Evolutionary conservation across 495 filamentous ascomycete genomes (phyloP), one percentile per base, ranked within the genome.

Genomic region (Podospora appendiculata): DNA sequence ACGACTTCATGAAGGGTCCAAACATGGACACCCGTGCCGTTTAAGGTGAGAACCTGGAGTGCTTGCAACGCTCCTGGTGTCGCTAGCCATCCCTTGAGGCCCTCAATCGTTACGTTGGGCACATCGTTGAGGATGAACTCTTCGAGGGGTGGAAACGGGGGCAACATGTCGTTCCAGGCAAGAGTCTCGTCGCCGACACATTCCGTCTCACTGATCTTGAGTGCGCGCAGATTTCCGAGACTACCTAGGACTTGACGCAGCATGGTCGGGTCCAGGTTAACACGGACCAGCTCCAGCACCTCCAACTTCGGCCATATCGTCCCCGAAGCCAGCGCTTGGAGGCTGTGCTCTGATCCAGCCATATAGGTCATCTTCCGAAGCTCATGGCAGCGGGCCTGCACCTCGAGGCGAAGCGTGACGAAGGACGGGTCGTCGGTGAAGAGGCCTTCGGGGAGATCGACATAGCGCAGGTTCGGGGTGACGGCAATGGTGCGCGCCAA

Each of bases 371-470:
- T 96, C 58, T 88, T 90, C 45, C 90, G 81, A 25, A 97, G 69
- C 59, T 94, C 82, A 32, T 85, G 80, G 64, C 90, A 96, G 34
- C 87, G 79, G 4, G 80, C 83, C 68, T 91, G 87, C 32, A 96
- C 68, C 62, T 96, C 93, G 53, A 90, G 81, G 55, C 86, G 83
- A 58, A 98, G 65, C 0, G 87, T 81, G 36, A 83, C 61, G 60
- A 85, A 94, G 3, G 79, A 74, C 6, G 81, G 68, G 53, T 96
- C 90, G 57, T 93, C 90, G 42, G 74, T 81, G 69, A 80, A 96
- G 53, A 96, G 74, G 40, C 89, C 90, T 57, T 90, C 87, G 8
- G 93, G 92, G 12, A 98, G 74, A 68, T 98, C 93, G 54, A 96
- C 85, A 65, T 92, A 96, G 61, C 81, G 86, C 4, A 97, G 76